Evolutionary conservation across 805 yeast species (phyloP), one percentile per base, ranked within the genome.

Genomic region (Komagataella ulmi): DNA sequence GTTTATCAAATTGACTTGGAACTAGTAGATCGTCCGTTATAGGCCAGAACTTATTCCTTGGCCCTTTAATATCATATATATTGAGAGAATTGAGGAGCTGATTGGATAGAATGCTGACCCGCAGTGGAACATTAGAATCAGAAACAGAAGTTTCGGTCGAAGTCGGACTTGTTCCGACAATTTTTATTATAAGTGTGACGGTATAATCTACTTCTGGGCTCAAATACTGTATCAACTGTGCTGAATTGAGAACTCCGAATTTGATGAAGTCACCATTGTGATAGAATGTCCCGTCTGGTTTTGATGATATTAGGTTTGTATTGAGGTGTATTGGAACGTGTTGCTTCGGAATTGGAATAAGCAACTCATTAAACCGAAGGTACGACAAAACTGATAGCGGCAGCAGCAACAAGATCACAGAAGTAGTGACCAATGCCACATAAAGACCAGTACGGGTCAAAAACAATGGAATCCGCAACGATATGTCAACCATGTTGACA

Each of bases 361-460:
- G 54, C 49, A 55, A 54, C 43, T 59, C 56, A 57, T 65, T 61
- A 54, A 67, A 66, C 52, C 59, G 59, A 45, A 63, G 47, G 53
- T 61, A 66, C 17, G 69, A 53, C 10, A 66, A 44, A 7, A 65
- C 45, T 1, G 71, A 66, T 55, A 65, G 58, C 6, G 71, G 71
- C 6, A 66, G 50, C 14, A 67, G 59, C 17, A 66, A 56, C 8
- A 59, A 24, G n/a, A 57, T 49, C 2, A 64, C 48, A 4, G 66
- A 51, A 6, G 54, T 43, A 14, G 45, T 19, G 12, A 56, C 45
- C 21, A 57, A 46, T 1, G 51, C 14, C 12, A 46, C 36, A 50
- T 62, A 60, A 6, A 60, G 46, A 17, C 57, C 21, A 3, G 56
- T 49, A 24, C 66, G 51, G 7, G 65, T 58, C 17, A 61, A 24